phyloP scores from a whole-genome alignment of 345 rosid genomes.

The Durio zibethinus region DNA sequence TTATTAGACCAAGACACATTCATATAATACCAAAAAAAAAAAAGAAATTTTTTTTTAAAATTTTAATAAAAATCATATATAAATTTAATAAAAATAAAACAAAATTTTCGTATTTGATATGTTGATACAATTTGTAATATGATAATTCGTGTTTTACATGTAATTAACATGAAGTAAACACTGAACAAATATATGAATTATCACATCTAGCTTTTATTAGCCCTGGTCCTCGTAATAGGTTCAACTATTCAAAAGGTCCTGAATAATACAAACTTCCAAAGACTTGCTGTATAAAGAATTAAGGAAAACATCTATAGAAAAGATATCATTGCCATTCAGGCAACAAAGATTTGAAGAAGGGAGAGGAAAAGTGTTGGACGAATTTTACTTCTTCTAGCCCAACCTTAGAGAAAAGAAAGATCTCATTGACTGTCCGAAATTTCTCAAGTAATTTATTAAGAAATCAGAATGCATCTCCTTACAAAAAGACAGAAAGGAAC shows the following conservation, averaged over 20 bases:
- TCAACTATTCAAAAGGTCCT: too few relatives aligned
- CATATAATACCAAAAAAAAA: too few relatives aligned
- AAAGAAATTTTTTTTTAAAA: too few relatives aligned
- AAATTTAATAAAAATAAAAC: too few relatives aligned
- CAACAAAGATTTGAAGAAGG: background rate
- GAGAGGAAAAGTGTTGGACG: background rate
- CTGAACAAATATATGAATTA: too few relatives aligned
- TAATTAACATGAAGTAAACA: too few relatives aligned
- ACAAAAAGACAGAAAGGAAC: background rate
- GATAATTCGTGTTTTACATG: too few relatives aligned
- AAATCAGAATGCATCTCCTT: background rate
- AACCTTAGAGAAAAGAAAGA: background rate
- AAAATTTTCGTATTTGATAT: too few relatives aligned
- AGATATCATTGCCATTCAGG: background rate
- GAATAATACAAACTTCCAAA: too few relatives aligned
- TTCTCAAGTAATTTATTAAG: background rate
- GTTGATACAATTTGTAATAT: too few relatives aligned
- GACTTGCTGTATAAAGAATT: background rate
- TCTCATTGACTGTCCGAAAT: background rate
- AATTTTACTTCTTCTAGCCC: background rate
- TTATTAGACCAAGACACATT: too few relatives aligned
- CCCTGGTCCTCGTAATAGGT: background rate
- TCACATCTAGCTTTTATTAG: background rate
- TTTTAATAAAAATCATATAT: too few relatives aligned
- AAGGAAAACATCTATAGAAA: background rate